Evolutionary conservation across 192 early-diverging fungal genomes (phyloP).

Genomic region (Backusella luteola): DNA sequence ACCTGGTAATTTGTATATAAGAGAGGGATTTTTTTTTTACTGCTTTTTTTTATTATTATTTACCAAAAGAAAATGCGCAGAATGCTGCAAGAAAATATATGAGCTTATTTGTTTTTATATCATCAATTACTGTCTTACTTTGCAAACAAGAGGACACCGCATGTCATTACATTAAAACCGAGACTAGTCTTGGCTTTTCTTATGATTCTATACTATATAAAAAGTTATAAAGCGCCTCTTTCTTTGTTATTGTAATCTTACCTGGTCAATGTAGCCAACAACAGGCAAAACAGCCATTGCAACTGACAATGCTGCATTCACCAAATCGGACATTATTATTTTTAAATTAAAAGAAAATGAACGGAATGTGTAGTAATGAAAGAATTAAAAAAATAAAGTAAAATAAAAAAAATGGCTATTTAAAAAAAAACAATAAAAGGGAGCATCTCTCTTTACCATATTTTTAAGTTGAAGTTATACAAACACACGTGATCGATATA

Average conservation of each 20-base stretch:
- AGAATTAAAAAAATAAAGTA: background rate
- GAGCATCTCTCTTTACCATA: background rate
- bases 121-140: constrained; percentile 37
- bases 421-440: background rate
- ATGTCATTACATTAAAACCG: constrained; percentile 55
- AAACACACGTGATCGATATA: background rate
- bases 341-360: background rate
- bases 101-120: background rate
- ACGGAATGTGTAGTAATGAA: background rate
- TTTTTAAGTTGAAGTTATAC: background rate
- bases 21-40: background rate
- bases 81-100: constrained; percentile 24
- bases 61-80: constrained; percentile 46
- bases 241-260: constrained; percentile 7
- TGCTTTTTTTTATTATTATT: background rate
- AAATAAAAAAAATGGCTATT: background rate
- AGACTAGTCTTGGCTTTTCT: constrained; percentile 44
- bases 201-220: constrained; percentile 44
- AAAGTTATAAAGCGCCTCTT: background rate
- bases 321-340: background rate
- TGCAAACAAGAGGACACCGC: constrained; percentile 51
- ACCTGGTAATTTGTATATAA: constrained; percentile 19
- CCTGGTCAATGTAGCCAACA: constrained; percentile 54
- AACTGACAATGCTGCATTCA: constrained; percentile 27
- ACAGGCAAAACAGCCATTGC: constrained; percentile 59